Evolutionary conservation across 2,329 filamentous ascomycete species (phyloP).

Genomic region (Phaeosphaeriaceae sp.): DNA sequence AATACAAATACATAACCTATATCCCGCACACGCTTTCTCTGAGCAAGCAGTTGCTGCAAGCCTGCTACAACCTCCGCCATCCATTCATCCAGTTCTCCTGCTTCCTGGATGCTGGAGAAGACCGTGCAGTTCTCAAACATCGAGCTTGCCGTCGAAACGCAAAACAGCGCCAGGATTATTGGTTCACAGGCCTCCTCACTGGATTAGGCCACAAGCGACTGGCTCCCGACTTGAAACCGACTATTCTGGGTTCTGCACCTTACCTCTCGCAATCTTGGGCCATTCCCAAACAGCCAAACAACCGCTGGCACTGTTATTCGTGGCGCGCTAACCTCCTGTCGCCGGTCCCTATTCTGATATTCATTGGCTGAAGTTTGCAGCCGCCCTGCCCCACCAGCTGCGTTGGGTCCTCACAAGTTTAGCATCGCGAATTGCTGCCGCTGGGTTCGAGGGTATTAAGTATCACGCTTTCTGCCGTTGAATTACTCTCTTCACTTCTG

Average conservation of each 20-base stretch:
- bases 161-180: constrained; percentile 33
- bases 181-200: constrained; percentile 39
- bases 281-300: constrained; percentile 40
- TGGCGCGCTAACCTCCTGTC: constrained; percentile 40
- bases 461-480: constrained; percentile 38
- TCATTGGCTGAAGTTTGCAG: constrained; percentile 40
- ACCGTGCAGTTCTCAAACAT: constrained; percentile 40
- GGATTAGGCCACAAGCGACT: constrained; percentile 38
- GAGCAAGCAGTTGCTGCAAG: constrained; percentile 16
- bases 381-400: constrained; percentile 34
- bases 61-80: constrained; percentile 12
- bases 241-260: constrained; percentile 38
- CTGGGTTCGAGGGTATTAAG: constrained; percentile 33
- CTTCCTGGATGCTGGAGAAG: background rate
- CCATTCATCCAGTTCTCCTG: constrained; percentile 6
- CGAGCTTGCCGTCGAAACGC: constrained; percentile 40
- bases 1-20: constrained; percentile 32
- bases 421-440: constrained; percentile 20
- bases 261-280: constrained; percentile 34
- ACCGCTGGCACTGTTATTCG: constrained; percentile 35
- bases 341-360: constrained; percentile 15
- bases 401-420: constrained; percentile 26
- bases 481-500: constrained; percentile 22
- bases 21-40: constrained; percentile 13
- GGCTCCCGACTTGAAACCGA: constrained; percentile 46